Evolutionary conservation across 495 filamentous ascomycete genomes (phyloP).

Genomic region (Recurvomyces mirabilis): DNA sequence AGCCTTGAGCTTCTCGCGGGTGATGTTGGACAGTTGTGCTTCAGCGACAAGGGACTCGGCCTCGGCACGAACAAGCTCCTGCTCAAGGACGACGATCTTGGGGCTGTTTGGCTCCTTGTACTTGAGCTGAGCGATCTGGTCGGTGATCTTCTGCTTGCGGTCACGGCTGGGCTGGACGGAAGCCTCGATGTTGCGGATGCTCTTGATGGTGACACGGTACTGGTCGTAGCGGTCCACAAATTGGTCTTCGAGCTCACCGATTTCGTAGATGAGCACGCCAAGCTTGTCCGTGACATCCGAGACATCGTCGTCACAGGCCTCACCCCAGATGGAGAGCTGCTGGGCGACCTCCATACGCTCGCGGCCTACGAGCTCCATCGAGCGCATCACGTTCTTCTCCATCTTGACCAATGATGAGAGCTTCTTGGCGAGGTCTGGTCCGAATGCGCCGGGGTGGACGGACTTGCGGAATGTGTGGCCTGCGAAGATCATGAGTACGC

Average conservation of each 20-base stretch:
- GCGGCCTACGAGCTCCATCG: constrained; percentile 84
- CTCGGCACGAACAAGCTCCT: constrained; percentile 95
- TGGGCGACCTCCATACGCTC: constrained; percentile 98
- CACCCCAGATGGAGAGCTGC: constrained; percentile 98
- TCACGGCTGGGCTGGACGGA: constrained; percentile 96
- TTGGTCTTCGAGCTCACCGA: constrained; percentile 95
- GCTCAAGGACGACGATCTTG: constrained; percentile 93
- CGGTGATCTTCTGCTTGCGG: constrained; percentile 98
- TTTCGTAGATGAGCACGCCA: constrained; percentile 93
- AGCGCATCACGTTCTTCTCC: constrained; percentile 99
- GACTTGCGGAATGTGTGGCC: constrained; percentile 91
- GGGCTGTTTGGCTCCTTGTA: constrained; percentile 99
- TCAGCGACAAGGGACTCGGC: constrained; percentile 96
- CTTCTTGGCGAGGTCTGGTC: constrained; percentile 94
- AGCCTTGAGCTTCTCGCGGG: constrained; percentile 96
- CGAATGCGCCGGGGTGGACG: constrained; percentile 72
- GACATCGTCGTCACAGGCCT: constrained; percentile 91
- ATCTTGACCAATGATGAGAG: constrained; percentile 96
- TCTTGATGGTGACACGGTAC: constrained; percentile 98
- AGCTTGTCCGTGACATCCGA: constrained; percentile 99
- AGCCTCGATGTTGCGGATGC: constrained; percentile 95
- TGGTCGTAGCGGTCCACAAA: constrained; percentile 98
- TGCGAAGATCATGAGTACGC: constrained; percentile 29
- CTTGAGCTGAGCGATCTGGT: constrained; percentile 96
- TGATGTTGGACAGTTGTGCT: constrained; percentile 97